phyloP scores from a whole-genome alignment of 441 rosid genomes.

The Viola pubescens region DNA sequence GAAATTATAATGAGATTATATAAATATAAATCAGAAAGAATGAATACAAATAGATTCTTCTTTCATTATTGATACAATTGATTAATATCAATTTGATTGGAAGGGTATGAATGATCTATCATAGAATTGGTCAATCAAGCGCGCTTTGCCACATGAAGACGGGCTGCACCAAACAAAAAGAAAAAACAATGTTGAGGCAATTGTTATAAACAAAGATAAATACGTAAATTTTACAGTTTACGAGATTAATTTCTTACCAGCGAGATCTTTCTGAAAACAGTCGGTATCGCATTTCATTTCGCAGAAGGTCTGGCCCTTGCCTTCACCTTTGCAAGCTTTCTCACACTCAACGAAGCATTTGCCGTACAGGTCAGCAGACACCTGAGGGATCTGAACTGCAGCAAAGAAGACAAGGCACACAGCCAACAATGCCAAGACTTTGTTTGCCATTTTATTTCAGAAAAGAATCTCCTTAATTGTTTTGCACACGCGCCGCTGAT shows the following conservation, averaged over 20 bases:
- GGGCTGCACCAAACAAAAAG: not conserved
- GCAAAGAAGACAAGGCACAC: constrained; percentile 20
- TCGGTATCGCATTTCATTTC: constrained; percentile 40
- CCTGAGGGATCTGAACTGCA: constrained; percentile 7
- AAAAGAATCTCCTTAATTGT: too few relatives aligned
- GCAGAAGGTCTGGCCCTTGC: constrained; percentile 20
- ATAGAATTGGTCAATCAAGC: not conserved
- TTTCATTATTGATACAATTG: too few relatives aligned
- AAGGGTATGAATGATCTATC: not conserved
- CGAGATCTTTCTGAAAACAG: constrained; percentile 25
- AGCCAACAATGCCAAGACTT: constrained; percentile 19
- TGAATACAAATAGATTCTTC: not conserved
- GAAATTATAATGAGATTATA: too few relatives aligned
- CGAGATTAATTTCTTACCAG: constrained; percentile 10
- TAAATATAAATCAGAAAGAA: not conserved
- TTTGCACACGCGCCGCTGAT: too few relatives aligned
- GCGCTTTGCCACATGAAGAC: not conserved
- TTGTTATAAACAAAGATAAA: not conserved
- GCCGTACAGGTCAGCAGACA: not conserved
- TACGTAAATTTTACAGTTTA: not conserved
- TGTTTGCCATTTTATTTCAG: constrained; percentile 21
- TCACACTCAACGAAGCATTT: constrained; percentile 25
- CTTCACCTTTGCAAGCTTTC: constrained; percentile 16
- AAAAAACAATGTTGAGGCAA: not conserved
- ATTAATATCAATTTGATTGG: not conserved